Evolutionary conservation across 1,284 basidiomycete genomes (phyloP).

Genomic region (Ustilago lituana): DNA sequence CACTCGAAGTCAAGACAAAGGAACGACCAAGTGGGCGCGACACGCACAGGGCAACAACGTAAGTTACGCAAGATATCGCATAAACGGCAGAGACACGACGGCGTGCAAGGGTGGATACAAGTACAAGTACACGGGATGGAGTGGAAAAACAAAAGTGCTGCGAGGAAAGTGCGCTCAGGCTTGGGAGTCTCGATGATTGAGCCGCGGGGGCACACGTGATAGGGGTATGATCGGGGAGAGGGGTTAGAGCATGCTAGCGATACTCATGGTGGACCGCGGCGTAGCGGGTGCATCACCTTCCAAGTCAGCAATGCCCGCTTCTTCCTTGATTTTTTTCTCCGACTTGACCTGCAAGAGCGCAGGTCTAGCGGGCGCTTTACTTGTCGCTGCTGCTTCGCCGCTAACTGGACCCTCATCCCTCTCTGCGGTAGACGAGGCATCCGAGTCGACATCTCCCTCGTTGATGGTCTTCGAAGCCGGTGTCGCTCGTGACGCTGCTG

Average conservation of each 20-base stretch:
- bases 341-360: conserved; percentile 22
- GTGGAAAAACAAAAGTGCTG: neutral
- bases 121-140: neutral
- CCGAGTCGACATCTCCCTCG: conserved; percentile 15
- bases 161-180: neutral
- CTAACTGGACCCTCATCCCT: neutral
- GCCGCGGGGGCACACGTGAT: no score
- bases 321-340: conserved; percentile 19
- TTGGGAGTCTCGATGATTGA: no score
- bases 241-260: conserved; percentile 36
- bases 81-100: no score
- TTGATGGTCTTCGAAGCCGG: conserved; percentile 4
- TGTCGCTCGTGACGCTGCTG: neutral
- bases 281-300: conserved; percentile 24
- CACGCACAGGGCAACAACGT: no score
- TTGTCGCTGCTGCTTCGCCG: neutral
- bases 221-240: conserved; percentile 4
- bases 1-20: no score
- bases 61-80: no score
- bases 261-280: conserved; percentile 37
- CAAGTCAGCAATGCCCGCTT: conserved; percentile 12
- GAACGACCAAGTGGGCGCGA: no score
- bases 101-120: neutral
- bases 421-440: conserved; percentile 7
- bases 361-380: neutral